phyloP scores from a whole-genome alignment of 163 green algal species.

The Chlamydomonas reinhardtii region DNA sequence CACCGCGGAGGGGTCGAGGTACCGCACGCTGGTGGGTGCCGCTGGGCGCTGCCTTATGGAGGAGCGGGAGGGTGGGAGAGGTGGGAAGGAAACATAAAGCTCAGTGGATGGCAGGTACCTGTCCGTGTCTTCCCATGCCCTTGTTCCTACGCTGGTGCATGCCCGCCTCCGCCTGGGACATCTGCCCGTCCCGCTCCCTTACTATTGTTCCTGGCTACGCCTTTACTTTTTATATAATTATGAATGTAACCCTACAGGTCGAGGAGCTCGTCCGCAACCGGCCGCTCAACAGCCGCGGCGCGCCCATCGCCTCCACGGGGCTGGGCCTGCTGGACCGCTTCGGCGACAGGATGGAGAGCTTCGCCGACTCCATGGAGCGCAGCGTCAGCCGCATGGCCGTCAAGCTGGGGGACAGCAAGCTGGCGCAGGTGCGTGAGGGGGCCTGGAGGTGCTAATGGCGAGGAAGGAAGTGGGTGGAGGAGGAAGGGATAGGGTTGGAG shows the following conservation, averaged over 20 bases:
- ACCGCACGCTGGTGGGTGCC: slow-evolving; percentile 55
- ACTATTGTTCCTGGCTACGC: too few relatives aligned
- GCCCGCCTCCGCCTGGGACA: too few relatives aligned
- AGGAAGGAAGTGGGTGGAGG: too few relatives aligned
- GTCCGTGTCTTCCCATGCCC: too few relatives aligned
- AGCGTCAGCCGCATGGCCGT: slow-evolving; percentile 45
- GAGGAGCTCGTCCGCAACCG: slow-evolving; percentile 61
- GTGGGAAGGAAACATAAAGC: too few relatives aligned
- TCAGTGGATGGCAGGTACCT: too few relatives aligned
- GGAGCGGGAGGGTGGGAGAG: too few relatives aligned
- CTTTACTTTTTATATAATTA: too few relatives aligned
- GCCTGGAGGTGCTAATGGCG: not conserved
- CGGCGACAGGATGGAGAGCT: slow-evolving; percentile 52
- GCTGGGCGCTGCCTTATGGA: not conserved
- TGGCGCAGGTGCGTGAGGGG: not conserved
- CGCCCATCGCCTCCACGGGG: slow-evolving; percentile 29
- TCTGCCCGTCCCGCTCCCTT: too few relatives aligned
- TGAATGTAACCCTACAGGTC: too few relatives aligned
- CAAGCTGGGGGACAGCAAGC: slow-evolving; percentile 38
- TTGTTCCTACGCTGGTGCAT: too few relatives aligned
- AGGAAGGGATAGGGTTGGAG: not conserved
- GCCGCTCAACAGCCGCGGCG: slow-evolving; percentile 25
- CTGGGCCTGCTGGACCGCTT: slow-evolving; percentile 50
- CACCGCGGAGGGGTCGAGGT: slow-evolving; percentile 57
- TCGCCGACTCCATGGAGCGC: slow-evolving; percentile 48